Base-by-base conservation (phyloP, 768 basidiomycete species). In the Panus rudis region DNA sequence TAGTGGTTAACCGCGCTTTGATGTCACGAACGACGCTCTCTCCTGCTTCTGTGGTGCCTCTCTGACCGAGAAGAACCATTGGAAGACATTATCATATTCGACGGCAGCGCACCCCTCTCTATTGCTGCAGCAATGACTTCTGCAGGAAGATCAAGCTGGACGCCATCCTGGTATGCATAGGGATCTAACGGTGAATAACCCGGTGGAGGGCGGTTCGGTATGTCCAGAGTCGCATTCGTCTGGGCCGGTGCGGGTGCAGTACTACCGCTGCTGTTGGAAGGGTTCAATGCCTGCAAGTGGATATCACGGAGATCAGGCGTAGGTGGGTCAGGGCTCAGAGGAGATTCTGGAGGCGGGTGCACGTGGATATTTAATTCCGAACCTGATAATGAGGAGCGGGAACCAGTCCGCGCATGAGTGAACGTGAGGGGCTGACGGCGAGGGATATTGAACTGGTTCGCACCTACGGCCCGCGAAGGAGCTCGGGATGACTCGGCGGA, bases 141-240 rank as follows among this genome's bases (percentile, higher is more conserved):
- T 25, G 92, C 89, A 20, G 92, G 92, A 25, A 96, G 69, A 63
- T 96, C 90, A 37, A 93, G 81, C 40, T 88, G 87, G n/a, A 94
- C 88, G 23, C 92, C 92, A 31, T 90, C 91, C 40, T 80, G 70
- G 55, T 90, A 89, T 20, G 79, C 74, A 52, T 71, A 85, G n/a
- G 87, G 81, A 57, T 91, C 88, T 55, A 91, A 63, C n/a, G 89
- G 88, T 5, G 88, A 89, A 64, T 92, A 92, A 14, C 84, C 86
- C 20, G 90, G 90, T 17, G 89, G 89, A 52, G 64, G 56, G 52
- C 67, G 53, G 45, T 43, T 46, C 21, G 44, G 46, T 1, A 44
- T 28, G 33, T 26, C 33, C 10, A 35, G 43, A n/a, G 23, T 28
- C 8, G 43, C 33, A 12, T 37, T 48, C 17, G 45, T 42, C 23